A percentile compares a stretch with the other conserved stretches of the same genome.
Conservation (phyloP, 1,139 yeast species). For the Yamadazyma friedrichii region DNA sequence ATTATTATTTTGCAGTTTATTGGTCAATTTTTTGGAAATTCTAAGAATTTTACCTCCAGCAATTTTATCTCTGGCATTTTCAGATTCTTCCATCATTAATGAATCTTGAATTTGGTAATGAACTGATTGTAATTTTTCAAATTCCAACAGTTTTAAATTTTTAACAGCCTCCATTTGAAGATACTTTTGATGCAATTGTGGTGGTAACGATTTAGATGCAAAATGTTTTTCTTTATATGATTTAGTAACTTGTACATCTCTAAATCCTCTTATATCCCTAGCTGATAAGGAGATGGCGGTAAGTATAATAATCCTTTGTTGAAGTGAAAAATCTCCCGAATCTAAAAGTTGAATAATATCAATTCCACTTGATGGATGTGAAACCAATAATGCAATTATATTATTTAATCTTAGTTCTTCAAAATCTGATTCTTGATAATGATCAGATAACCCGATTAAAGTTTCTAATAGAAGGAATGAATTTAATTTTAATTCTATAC, state of each 20-base stretch:
- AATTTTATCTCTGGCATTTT: conserved; percentile 39
- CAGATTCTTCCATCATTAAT: conserved; percentile 36
- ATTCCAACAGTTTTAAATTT: conserved; percentile 5
- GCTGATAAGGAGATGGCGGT: conserved; percentile 58
- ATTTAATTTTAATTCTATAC: conserved; percentile 54
- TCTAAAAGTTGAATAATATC: conserved; percentile 43
- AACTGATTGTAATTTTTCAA: conserved; percentile 7
- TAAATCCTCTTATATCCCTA: conserved; percentile 56
- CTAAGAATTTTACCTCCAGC: conserved; percentile 51
- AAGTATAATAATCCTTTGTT: conserved; percentile 55
- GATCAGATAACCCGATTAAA: conserved; percentile 49
- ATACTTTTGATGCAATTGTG: conserved; percentile 40
- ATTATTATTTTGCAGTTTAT: conserved; percentile 5
- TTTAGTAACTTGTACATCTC: conserved; percentile 43
- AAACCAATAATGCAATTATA: conserved; percentile 52
- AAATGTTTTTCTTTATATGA: conserved; percentile 31
- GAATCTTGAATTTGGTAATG: conserved; percentile 27
- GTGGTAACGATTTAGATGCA: conserved; percentile 49
- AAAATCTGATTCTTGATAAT: conserved; percentile 49
- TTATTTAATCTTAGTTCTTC: conserved; percentile 49
- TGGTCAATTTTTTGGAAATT: conserved; percentile 32
- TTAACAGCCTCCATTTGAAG: conserved; percentile 15
- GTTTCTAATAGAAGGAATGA: conserved; percentile 45
- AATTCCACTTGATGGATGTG: conserved; percentile 41
- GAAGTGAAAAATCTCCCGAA: conserved; percentile 66